Base-by-base conservation (phyloP, 805 yeast species). In the Suhomyces canberraensis region DNA sequence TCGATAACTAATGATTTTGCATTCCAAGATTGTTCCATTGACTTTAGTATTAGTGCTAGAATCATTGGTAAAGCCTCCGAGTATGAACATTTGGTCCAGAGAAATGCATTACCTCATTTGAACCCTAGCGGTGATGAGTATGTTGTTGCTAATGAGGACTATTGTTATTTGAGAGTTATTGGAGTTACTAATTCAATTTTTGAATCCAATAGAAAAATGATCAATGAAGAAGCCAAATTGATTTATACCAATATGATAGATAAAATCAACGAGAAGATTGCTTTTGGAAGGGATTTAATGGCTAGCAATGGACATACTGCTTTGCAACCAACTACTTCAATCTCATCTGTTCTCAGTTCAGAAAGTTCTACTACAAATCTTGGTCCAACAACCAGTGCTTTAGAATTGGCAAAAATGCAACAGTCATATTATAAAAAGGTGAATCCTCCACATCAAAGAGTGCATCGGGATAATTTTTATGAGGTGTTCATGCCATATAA, bases 11-110 rank as follows among this genome's bases (percentile, higher is more conserved):
- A 40, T 33, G 72, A 66, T 41, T 59, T 62, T 37, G 40, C 61
- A 5, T 59, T 61, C 37, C 21, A 44, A 3, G 60, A 57, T 36
- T 45, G 62, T 8, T 51, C 61, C 2, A 51, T 65, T 4, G 51
- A 55, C 33, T 66, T 64, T 41, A 50, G 60, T 16, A 57, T 66
- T 1, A 51, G 58, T 47, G 69, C 66, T 4, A 47, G 70, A 29
- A 48, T 66, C 22, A 61, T 66, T 21, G 70, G 70, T 5, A 56
- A 50, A 28, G 64, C 69, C 1, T 53, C 60, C 4, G 60, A 59
- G 22, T 60, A 56, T 44, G 48, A 51, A 17, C 39, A 38, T 9
- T 25, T 55, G 25, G 41, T 52, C 11, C 32, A 37, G 25, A 36
- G 44, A 16, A 39, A 36, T 28, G 40, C 51, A 0, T 27, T 39